A percentile compares a stretch with the other conserved stretches of the same genome.
These are phyloP conservation scores for Talaromyces thailandensis DNA, from an alignment of 495 filamentous ascomycete genomes.

Conservation along the genomic window DNA sequence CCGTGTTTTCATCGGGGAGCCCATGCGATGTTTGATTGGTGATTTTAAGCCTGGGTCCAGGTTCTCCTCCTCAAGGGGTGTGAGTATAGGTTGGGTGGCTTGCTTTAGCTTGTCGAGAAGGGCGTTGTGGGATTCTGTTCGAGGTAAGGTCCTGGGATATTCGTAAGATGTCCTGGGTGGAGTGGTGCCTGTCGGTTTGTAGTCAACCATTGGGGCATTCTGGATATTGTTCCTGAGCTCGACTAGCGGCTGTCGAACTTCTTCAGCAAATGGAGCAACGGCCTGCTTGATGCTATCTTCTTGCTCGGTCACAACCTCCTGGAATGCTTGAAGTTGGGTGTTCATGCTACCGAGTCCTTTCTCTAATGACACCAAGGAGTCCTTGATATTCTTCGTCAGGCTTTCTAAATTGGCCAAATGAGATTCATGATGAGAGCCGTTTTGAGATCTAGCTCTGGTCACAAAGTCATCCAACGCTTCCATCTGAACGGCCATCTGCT, in stretches of 20 bases:
- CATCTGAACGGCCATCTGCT: conserved; percentile 79
- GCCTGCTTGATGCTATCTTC: conserved; percentile 42
- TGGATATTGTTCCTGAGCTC: conserved; percentile 58
- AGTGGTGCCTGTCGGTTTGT: conserved; percentile 74
- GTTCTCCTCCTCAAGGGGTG: conserved; percentile 26
- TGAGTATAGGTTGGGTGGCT: conserved; percentile 25
- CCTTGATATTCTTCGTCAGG: conserved; percentile 54
- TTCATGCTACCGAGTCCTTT: conserved; percentile 54
- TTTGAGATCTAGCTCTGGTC: conserved; percentile 71
- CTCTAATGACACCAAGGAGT: conserved; percentile 61
- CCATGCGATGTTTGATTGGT: conserved; percentile 9
- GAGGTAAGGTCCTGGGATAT: conserved; percentile 67
- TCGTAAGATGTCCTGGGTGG: conserved; percentile 69
- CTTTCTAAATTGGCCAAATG: conserved; percentile 51
- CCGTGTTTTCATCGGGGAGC: conserved; percentile 28
- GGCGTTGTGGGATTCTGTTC: conserved; percentile 61
- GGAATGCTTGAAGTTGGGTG: conserved; percentile 52
- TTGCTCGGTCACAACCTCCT: conserved; percentile 50
- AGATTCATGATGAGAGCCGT: conserved; percentile 61
- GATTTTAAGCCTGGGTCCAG: conserved; percentile 16
- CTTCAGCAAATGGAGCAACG: conserved; percentile 48
- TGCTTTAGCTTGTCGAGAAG: conserved; percentile 51
- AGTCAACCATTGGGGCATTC: conserved; percentile 59
- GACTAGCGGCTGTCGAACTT: conserved; percentile 57
- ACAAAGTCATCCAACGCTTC: conserved; percentile 84